phyloP scores from a whole-genome alignment of 345 rosid species.

The Ceriops decandra region DNA sequence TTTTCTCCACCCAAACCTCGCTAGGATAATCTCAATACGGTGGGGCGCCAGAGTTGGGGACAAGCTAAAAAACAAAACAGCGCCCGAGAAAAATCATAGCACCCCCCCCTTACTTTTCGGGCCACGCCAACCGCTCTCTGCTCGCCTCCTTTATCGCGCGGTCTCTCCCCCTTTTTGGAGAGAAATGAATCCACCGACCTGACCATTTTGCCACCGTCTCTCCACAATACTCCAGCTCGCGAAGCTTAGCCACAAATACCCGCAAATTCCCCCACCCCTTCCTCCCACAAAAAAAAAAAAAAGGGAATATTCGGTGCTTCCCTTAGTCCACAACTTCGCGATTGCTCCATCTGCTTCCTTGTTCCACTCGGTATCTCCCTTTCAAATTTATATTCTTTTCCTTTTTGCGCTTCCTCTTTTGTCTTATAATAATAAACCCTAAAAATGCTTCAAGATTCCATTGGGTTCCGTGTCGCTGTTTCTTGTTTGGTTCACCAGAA shows the following conservation, averaged over 20 bases:
- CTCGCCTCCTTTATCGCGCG: too few species aligned
- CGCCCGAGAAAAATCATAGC: background rate
- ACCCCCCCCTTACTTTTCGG: background rate
- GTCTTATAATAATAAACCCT: too few species aligned
- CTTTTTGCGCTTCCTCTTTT: background rate
- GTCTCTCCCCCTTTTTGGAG: background rate
- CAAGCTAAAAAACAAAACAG: slow-evolving; percentile 2
- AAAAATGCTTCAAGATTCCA: too few species aligned
- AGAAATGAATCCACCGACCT: slow-evolving; percentile 3
- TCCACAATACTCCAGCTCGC: background rate
- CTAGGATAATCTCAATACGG: background rate
- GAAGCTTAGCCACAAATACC: too few species aligned
- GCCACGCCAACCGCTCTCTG: background rate
- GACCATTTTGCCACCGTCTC: too few species aligned
- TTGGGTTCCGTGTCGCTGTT: background rate
- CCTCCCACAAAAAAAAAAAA: background rate
- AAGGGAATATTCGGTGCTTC: background rate
- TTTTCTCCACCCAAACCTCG: too few species aligned
- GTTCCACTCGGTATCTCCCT: slow-evolving; percentile 19
- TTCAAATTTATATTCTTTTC: background rate
- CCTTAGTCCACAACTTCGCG: background rate
- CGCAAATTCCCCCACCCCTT: background rate
- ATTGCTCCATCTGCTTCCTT: slow-evolving; percentile 8
- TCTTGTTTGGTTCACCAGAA: background rate
- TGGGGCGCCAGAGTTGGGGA: background rate